Evolutionary conservation across 164 flowering plant genomes (phyloP), one percentile per base, ranked within the genome.

Genomic region (Magnolia kwangsiensis): DNA sequence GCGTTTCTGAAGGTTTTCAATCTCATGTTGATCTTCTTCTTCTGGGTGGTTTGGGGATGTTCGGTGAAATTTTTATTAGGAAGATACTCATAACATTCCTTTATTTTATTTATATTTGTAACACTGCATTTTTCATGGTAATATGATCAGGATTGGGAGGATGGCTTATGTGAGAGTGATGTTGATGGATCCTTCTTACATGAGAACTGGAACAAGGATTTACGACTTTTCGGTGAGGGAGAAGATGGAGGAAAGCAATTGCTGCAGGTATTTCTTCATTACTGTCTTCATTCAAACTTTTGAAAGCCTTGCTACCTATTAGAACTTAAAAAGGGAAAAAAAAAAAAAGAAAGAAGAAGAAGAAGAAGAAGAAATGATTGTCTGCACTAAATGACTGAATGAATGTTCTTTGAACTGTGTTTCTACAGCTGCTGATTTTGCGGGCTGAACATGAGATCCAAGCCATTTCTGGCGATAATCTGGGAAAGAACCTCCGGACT

Each of bases 171-270:
- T 80, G 98, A 91, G 82, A 89, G 76, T 79, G 92, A 91, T 83
- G 96, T 89, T 21, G 97, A 92, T 83, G 96, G 98, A 61, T 92
- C 98, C 66, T 91, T 88, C 82, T 84, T 91, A 83, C 95, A 89
- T 86, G 95, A 92, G 67, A 89, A 92, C 75, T 90, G 93, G 94
- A 91, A 91, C 83, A 88, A 82, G 74, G 91, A 91, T 85, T 83
- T 92, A 50, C 81, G 84, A 63, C 91, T 94, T 29, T 90, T 94
- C 66, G 81, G 85, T 80, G 89, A 84, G 65, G 89, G 90, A 6
- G 97, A 90, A 83, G 94, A 91, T 83, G 95, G 98, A 80, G 98
- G 97, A 21, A 90, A 86, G 65, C 95, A 87, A 51, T 81, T 94
- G 63, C 89, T 94, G 77, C 96, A 91, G 98, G 98, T 94, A 79